These are phyloP conservation scores for Blumeria hordei DNA, from an alignment of 2,329 filamentous ascomycete genomes.

Conservation along the genomic window DNA sequence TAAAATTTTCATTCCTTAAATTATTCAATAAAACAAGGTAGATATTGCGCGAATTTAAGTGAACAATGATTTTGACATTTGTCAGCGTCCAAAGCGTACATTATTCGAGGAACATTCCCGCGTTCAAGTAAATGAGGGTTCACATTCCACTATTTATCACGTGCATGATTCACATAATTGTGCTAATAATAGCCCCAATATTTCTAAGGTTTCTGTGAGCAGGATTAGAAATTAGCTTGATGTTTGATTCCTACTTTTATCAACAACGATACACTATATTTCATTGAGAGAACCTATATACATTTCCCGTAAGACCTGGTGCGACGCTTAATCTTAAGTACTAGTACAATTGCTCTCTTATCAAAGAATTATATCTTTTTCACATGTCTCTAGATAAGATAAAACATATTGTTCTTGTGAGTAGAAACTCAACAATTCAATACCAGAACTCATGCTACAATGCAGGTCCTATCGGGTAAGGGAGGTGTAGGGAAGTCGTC, in stretches of 20 bases:
- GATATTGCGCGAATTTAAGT: too few relatives aligned
- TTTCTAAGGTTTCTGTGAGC: background rate
- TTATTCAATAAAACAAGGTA: too few relatives aligned
- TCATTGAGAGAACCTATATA: background rate
- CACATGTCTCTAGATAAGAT: slow-evolving; percentile 44
- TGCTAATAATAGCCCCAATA: background rate
- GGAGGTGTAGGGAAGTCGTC: slow-evolving; percentile 96
- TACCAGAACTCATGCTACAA: slow-evolving; percentile 3
- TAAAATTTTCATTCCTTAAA: too few relatives aligned
- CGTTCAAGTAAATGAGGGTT: background rate
- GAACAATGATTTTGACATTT: too few relatives aligned
- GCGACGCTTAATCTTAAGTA: background rate
- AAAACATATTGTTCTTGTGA: slow-evolving; percentile 54
- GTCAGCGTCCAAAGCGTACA: too few relatives aligned
- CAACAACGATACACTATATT: background rate
- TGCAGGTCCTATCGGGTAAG: slow-evolving; percentile 68
- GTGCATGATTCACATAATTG: background rate
- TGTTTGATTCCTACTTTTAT: background rate
- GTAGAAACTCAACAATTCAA: slow-evolving; percentile 7
- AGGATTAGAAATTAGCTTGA: background rate
- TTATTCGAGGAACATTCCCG: too few relatives aligned
- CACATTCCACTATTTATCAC: background rate
- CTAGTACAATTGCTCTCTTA: background rate
- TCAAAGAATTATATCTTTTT: background rate
- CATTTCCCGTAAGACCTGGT: background rate